Percentiles rank a stretch among this genome's conserved stretches.
Evolutionary conservation across 2,329 filamentous ascomycete species (phyloP).

Genomic region (Xylariaceae sp.): DNA sequence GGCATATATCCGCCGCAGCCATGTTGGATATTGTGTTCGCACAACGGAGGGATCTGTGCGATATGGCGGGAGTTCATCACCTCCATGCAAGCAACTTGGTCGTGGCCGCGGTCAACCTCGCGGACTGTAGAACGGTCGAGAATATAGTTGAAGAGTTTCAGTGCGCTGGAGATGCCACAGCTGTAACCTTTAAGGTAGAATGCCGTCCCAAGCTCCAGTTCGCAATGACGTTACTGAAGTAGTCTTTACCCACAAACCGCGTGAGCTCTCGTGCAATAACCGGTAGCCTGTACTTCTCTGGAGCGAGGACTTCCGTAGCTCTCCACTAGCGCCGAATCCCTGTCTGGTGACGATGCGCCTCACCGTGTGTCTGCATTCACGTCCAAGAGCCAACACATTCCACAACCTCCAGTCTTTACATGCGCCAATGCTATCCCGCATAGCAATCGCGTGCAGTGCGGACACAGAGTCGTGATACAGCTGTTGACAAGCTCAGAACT

Average conservation of each 20-base stretch:
- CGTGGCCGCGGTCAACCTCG: background rate
- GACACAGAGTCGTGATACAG: too few species aligned
- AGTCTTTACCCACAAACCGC: constrained; percentile 5
- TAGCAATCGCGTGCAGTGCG: too few species aligned
- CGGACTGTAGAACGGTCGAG: background rate
- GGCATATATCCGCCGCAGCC: constrained; percentile 32
- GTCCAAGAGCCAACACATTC: constrained; percentile 7
- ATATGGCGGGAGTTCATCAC: constrained; percentile 2
- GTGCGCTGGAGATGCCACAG: background rate
- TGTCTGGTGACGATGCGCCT: constrained; percentile 22
- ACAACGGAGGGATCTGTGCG: constrained; percentile 11
- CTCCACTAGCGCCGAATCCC: constrained; percentile 12
- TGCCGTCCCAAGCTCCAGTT: constrained; percentile 20
- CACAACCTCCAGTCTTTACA: background rate
- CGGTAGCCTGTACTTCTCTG: constrained; percentile 4
- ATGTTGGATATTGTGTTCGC: constrained; percentile 12
- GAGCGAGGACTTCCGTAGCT: constrained; percentile 21
- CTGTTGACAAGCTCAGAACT: too few species aligned
- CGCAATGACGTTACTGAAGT: constrained; percentile 23
- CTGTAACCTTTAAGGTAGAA: constrained; percentile 10
- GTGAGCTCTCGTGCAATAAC: background rate
- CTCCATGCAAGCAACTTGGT: constrained; percentile 4
- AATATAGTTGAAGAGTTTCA: constrained; percentile 7
- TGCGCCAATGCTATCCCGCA: background rate
- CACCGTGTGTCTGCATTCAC: background rate